phyloP scores from a whole-genome alignment of 2,329 filamentous ascomycete species.

The Calonectria pauciramosa region DNA sequence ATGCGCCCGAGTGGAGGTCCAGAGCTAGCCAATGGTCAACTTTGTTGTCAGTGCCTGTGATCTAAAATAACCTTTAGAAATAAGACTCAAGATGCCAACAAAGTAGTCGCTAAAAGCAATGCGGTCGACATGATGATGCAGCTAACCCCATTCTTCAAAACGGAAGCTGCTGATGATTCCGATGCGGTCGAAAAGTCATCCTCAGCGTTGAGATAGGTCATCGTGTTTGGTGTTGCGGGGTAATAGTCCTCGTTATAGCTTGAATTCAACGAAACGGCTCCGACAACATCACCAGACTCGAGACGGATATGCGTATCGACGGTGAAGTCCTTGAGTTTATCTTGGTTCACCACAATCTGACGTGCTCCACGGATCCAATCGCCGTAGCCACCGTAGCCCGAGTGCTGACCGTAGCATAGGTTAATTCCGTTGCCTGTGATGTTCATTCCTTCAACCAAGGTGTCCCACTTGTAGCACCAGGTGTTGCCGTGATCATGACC shows the following conservation, averaged over 20 bases:
- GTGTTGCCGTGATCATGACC: conserved; percentile 77
- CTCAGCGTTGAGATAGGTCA: conserved; percentile 42
- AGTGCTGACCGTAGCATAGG: conserved; percentile 74
- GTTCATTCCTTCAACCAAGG: conserved; percentile 62
- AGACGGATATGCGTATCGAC: conserved; percentile 73
- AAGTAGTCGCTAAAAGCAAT: neutral
- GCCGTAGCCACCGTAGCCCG: conserved; percentile 79
- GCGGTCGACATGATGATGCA: neutral
- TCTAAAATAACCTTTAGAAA: neutral
- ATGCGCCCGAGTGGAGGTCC: neutral
- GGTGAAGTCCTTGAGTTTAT: conserved; percentile 54
- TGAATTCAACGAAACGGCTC: conserved; percentile 67
- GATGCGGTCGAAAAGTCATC: neutral
- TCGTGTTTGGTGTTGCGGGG: conserved; percentile 55
- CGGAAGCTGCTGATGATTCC: neutral
- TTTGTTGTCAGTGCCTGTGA: neutral
- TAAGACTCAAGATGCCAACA: neutral
- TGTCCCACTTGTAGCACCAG: conserved; percentile 69
- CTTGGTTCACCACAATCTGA: conserved; percentile 65
- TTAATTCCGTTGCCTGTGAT: conserved; percentile 59
- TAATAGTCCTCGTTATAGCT: conserved; percentile 73
- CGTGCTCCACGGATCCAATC: conserved; percentile 73
- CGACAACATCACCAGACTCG: conserved; percentile 67
- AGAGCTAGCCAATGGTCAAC: too few species aligned
- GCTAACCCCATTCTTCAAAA: neutral